A percentile compares a stretch with the other conserved stretches of the same genome.
Evolutionary conservation across 2,329 filamentous ascomycete genomes (phyloP).

Genomic region (Monosporascus sp.): DNA sequence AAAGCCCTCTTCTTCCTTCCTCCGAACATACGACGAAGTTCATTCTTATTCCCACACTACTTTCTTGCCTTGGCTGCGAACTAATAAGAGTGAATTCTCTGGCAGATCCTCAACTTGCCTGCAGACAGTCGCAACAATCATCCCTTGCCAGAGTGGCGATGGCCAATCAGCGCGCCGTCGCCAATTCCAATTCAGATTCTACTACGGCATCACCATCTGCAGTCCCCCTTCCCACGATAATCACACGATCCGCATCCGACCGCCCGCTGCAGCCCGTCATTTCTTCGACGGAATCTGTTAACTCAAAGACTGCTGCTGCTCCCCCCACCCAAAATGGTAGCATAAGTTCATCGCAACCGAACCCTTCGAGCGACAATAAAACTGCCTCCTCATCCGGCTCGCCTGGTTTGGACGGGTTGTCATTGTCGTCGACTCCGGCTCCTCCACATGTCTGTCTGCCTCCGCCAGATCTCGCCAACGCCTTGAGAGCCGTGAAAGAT

Average conservation of each 20-base stretch:
- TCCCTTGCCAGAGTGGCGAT: constrained; percentile 27
- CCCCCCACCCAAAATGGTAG: neutral
- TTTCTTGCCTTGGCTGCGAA: neutral
- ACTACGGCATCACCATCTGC: constrained; percentile 18
- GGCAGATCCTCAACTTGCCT: constrained; percentile 19
- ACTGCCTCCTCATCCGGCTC: neutral
- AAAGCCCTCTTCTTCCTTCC: neutral
- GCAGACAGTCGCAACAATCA: constrained; percentile 23
- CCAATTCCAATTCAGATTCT: constrained; percentile 10
- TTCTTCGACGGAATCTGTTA: neutral
- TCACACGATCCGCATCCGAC: neutral
- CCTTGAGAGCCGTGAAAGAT: constrained; percentile 37
- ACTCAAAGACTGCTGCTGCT: neutral
- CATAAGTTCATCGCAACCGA: constrained; percentile 8
- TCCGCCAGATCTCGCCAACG: constrained; percentile 32
- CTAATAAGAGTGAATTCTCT: neutral
- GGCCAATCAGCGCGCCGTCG: constrained; percentile 24
- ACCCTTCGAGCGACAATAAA: constrained; percentile 6
- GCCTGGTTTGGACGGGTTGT: neutral
- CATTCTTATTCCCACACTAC: neutral
- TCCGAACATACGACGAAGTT: neutral
- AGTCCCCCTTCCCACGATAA: constrained; percentile 7
- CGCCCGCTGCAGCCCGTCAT: neutral
- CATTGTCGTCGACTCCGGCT: constrained; percentile 18
- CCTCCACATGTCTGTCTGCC: constrained; percentile 22